Percentiles rank a stretch among this genome's conserved stretches.
These are phyloP conservation scores for Trichoderma erinaceum DNA, from an alignment of 495 filamentous ascomycete species.

Conservation along the genomic window DNA sequence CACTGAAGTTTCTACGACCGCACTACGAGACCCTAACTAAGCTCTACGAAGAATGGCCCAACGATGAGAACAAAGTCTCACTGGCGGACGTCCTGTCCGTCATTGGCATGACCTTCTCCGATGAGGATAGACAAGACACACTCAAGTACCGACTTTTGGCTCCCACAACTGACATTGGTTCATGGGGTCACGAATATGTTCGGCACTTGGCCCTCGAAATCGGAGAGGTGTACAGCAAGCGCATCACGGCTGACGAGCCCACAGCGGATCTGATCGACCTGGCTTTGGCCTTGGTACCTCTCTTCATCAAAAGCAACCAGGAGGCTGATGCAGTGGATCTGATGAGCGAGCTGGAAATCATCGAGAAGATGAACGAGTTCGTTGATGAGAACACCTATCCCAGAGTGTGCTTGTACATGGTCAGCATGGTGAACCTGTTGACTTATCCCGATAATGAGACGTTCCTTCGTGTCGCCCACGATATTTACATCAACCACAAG, in stretches of 20 bases:
- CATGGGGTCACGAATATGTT: slow-evolving; percentile 98
- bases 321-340: slow-evolving; percentile 97
- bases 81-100: slow-evolving; percentile 95
- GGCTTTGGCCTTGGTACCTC: slow-evolving; percentile 76
- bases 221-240: slow-evolving; percentile 82
- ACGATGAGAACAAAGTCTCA: slow-evolving; percentile 76
- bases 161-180: slow-evolving; percentile 84
- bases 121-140: slow-evolving; percentile 91
- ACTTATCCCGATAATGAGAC: slow-evolving; percentile 95
- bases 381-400: slow-evolving; percentile 91
- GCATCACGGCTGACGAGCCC: slow-evolving; percentile 52
- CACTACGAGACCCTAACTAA: slow-evolving; percentile 84
- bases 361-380: slow-evolving; percentile 81
- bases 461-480: slow-evolving; percentile 84
- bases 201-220: slow-evolving; percentile 93
- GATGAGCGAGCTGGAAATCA: slow-evolving; percentile 93
- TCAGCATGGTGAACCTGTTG: slow-evolving; percentile 96
- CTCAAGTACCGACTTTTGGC: slow-evolving; percentile 90
- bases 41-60: slow-evolving; percentile 81
- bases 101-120: slow-evolving; percentile 97
- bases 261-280: slow-evolving; percentile 74
- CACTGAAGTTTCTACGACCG: slow-evolving; percentile 93
- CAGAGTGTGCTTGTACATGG: slow-evolving; percentile 94
- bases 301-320: slow-evolving; percentile 94
- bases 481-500: slow-evolving; percentile 86